These are phyloP conservation scores for Wilcoxina mikolae DNA, from an alignment of 495 filamentous ascomycete genomes.

Conservation along the genomic window DNA sequence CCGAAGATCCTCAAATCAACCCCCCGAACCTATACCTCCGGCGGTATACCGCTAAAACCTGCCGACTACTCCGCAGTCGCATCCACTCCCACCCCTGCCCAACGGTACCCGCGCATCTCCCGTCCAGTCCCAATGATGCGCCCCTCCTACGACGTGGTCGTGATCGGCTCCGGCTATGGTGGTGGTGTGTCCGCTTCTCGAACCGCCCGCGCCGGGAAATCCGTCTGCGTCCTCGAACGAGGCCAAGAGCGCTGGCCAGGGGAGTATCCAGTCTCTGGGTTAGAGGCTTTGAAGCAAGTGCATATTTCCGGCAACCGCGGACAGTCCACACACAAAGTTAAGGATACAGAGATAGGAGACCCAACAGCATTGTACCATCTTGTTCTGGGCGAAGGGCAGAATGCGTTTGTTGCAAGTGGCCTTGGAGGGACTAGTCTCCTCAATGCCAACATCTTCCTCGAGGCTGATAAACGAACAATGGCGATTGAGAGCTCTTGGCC, in stretches of 20 bases:
- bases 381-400: constrained; percentile 49
- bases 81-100: not conserved
- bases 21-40: not conserved
- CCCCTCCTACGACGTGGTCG: constrained; percentile 46
- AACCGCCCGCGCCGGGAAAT: constrained; percentile 46
- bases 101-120: constrained; percentile 39
- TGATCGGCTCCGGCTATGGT: constrained; percentile 54
- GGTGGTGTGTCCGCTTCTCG: constrained; percentile 51
- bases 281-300: constrained; percentile 36
- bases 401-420: constrained; percentile 50
- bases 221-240: constrained; percentile 48
- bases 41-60: not conserved
- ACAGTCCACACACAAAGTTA: constrained; percentile 12
- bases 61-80: constrained; percentile 3
- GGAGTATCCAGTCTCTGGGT: constrained; percentile 40
- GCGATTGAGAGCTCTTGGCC: constrained; percentile 43
- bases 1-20: not conserved
- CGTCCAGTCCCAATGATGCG: constrained; percentile 43
- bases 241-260: constrained; percentile 52
- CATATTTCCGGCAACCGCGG: constrained; percentile 43
- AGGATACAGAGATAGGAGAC: constrained; percentile 35
- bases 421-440: constrained; percentile 51
- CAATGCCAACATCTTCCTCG: constrained; percentile 53
- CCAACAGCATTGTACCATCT: constrained; percentile 51
- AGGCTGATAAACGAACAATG: constrained; percentile 42